Evolutionary conservation across 1,284 basidiomycete genomes (phyloP), one percentile per base, ranked within the genome.

Genomic region (Leccinum subrobustum): DNA sequence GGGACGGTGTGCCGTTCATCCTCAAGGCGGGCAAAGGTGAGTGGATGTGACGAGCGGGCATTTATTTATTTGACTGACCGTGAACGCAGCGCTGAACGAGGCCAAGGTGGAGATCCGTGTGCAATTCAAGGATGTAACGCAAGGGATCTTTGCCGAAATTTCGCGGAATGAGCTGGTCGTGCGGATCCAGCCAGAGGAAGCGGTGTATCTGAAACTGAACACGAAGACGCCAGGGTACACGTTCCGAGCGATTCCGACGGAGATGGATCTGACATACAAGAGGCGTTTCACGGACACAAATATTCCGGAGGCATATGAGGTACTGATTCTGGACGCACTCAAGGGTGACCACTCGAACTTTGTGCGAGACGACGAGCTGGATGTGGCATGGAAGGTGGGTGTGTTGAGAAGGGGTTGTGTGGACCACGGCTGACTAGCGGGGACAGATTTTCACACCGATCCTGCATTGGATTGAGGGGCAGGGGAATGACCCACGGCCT

Each of bases 181-280:
- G 73, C 92, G 95, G 64, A 95, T 98, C 69, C 95, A 97, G 76
- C 95, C 95, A 14, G 89, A 89, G 56, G 95, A 98, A 76, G 93
- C 95, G 18, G 88, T 97, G 60, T 98, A 97, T 79, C 81, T 98
- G 67, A 98, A 98, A 80, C 79, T 97, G 75, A 98, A 98, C 80
- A 84, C 91, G 53, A 98, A 98, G 81, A 88, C 88, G 4, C 95
- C 96, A 56, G 96, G 95, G 25, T 83, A 97, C 65, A 81, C 89
- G 70, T 96, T 93, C 62, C 87, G 92, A 54, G 92, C 93, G 51
- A 85, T 98, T 61, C 94, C 95, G 42, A 93, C 91, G 53, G 96
- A 98, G 78, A 95, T 98, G 89, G 95, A 98, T 78, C 78, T 98
- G 69, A 96, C 95, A 23, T 98, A 98, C 84, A 96, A 96, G 85